Base-by-base conservation (phyloP, 2,329 filamentous ascomycete genomes). In the Sarocladium kiliense region DNA sequence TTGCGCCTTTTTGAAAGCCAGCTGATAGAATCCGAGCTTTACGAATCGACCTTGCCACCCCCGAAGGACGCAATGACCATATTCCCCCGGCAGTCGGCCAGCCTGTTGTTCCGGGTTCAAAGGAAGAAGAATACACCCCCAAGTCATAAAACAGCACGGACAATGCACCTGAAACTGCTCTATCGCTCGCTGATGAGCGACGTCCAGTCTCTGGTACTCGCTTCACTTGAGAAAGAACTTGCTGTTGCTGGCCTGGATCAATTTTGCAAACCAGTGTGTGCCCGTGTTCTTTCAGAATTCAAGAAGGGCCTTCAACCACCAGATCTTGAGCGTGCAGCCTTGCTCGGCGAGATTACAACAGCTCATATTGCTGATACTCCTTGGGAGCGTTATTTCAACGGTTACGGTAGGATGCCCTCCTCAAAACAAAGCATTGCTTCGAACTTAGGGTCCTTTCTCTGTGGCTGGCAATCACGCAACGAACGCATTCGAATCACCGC, bases 171-270 rank as follows among this genome's bases (percentile, higher is more conserved):
- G 25, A 82, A 82, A 49, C 77, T 97, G 3, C 75, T 85, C 56
- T 97, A 96, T 67, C 85, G 83, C 27, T 85, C 90, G 47, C 68
- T 96, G 1, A 84, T 90, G 56, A 86, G 91, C 36, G 85, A 95
- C 62, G 83, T 94, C 16, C 77, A 81, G 50, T 66, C 71, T 7
- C 68, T 77, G 1, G 64, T 87, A 10, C 65, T 71, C 7, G 61
- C 65, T 3, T 76, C 76, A 0, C 66, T 87, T 2, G 59, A 64
- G 2, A 60, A 69, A 14, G 68, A 68, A 3, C 64, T 82, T 3
- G 64, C 68, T 23, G 74, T 71, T 1, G 70, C 67, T 2, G 18
- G 41, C 1, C 65, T 85, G 10, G 65, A 63, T 23, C 67, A 74
- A 3, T 83, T 80, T 59, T 69, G 72, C 1, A 74, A 75, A 23